Evolutionary conservation across 106 monocot species (phyloP), one percentile per base, ranked within the genome.

Genomic region (Dioscorea dumetorum): DNA sequence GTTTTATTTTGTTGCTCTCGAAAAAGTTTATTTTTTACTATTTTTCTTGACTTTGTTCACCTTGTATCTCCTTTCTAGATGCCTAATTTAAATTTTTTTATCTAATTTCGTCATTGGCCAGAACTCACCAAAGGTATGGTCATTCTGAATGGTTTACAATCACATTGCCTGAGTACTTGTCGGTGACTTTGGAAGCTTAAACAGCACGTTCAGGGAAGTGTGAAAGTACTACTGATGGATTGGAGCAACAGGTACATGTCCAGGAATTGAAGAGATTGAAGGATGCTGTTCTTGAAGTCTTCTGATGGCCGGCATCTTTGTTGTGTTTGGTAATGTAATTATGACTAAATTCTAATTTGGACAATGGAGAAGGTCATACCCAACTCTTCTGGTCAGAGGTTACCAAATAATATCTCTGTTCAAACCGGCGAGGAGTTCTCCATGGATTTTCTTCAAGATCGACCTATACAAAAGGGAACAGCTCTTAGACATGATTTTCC

Each of bases 391-490:
- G 72, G 62, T 57, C 72, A 77, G 22, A 74, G 49, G 8, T 64
- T 67, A 61, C 58, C 67, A 12, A 72, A 73, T 49, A 78, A 86
- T 71, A 66, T 86, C 70, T 83, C 90, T 18, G 22, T 83, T 68
- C 86, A 76, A 57, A 90, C 90, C 18, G 86, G 86, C 8, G 90
- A 86, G 60, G 85, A 90, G 48, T 90, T 83, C 67, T 83, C 82
- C 8, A 71, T 76, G 66, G 79, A 77, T 58, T 84, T 91, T 72
- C 69, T 79, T 64, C 82, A 95, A 74, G 85, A 85, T 67, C 76
- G 80, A 62, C 57, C 63, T 21, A 60, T 76, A 24, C 72, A 68
- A 18, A 68, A 70, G 75, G 77, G 56, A 72, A 16, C 28, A 33
- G 58, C 28, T 14, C 7, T 51, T 18, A 54, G 78, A 67, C 48